Evolutionary conservation across 73 alveolate species (phyloP).

Genomic region (Diophrys sp.): DNA sequence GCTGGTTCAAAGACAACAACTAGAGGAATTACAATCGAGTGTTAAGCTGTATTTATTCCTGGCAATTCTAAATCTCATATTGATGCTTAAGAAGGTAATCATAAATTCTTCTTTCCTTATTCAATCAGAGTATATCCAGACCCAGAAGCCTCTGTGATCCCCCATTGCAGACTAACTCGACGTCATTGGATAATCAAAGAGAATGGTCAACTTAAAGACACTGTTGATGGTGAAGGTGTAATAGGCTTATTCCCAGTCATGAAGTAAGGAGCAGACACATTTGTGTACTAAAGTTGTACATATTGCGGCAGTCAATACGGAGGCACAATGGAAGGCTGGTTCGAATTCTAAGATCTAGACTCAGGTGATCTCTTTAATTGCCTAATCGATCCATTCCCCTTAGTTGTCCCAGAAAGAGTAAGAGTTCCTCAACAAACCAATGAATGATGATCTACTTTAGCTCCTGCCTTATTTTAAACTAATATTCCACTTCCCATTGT

Average conservation of each 20-base stretch:
- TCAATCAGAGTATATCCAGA: neutral
- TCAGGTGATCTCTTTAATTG: neutral
- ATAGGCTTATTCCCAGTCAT: neutral
- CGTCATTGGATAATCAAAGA: neutral
- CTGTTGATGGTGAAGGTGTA: neutral
- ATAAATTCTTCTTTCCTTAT: neutral
- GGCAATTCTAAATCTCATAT: neutral
- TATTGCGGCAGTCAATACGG: neutral
- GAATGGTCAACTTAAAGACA: neutral
- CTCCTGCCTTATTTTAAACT: neutral
- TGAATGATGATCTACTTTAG: neutral
- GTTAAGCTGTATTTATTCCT: neutral
- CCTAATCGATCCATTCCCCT: neutral
- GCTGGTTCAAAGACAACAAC: neutral
- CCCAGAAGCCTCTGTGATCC: neutral
- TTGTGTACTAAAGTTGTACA: neutral
- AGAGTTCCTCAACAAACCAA: too few species aligned
- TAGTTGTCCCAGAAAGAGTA: neutral
- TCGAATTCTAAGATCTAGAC: neutral
- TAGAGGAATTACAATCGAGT: neutral
- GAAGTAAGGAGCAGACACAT: neutral
- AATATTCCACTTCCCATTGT: constrained; percentile 16
- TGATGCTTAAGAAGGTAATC: neutral
- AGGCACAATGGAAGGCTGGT: neutral
- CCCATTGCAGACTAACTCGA: neutral